Base-by-base conservation (phyloP, 2,329 filamentous ascomycete species). In the Fusarium vanettenii region DNA sequence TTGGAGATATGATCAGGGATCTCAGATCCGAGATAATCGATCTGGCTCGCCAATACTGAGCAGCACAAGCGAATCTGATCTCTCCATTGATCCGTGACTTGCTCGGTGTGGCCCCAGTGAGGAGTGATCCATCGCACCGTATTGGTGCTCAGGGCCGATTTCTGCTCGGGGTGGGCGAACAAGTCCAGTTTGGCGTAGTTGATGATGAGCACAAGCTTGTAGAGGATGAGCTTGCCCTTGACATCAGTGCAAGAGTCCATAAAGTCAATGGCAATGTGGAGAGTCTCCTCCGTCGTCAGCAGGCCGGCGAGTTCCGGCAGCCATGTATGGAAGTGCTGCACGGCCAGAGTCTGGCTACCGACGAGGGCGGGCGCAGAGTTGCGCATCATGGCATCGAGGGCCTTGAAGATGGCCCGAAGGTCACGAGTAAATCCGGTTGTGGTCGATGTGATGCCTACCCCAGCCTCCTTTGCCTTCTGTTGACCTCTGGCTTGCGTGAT, bases 291-390 rank as follows among this genome's bases (percentile, higher is more conserved):
- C 0, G 92, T 92, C 5, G 89, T 90, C 80, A 98, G 88, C 41
- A 97, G 87, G 2, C 92, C 91, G 0, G 91, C 88, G 11, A 99
- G 90, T 80, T 98, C 96, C 0, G 97, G 96, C n/a, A 99, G 86
- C 97, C 97, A 99, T 0, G 94, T 94, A 80, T 98, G 96, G 81
- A 98, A 97, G 81, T 98, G 95, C 82, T 99, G 97, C 14, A 98
- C 95, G 3, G 97, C 92, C 60, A 99, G 86, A 0, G 97, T 98
- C 84, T 99, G 97, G 73, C 94, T 98, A 37, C 97, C 97, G 16
- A 98, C 94, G 27, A 98, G 86, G 20, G 95, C 92, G 0, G 97
- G 94, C 3, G 95, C 93, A 2, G 92, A 88, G 81, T 95, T 98
- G 70, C 92, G 91, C 94, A 99, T 98, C 84, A 99, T 90, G 18